These are phyloP conservation scores for Cladosporium sp. DNA, from an alignment of 2,329 filamentous ascomycete species.

Conservation along the genomic window DNA sequence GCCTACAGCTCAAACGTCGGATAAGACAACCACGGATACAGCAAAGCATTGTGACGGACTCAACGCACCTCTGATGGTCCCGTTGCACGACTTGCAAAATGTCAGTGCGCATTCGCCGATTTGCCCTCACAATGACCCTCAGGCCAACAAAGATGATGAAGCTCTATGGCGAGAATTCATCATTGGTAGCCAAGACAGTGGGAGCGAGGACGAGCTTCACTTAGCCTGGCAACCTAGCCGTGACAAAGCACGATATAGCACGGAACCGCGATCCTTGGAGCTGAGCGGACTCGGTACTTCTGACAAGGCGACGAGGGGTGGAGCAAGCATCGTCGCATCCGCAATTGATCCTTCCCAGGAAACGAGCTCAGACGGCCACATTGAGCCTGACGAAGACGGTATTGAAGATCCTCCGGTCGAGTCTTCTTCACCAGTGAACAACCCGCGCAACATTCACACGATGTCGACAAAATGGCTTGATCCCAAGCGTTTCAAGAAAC, in stretches of 20 bases:
- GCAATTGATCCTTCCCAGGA: not conserved
- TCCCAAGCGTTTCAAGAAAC: not conserved
- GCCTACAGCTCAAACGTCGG: too few relatives aligned
- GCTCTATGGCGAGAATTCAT: conserved; percentile 25
- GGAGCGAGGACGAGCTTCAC: conserved; percentile 11
- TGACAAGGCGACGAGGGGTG: conserved; percentile 11
- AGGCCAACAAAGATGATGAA: conserved; percentile 15
- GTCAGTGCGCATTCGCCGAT: not conserved
- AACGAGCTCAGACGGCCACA: not conserved
- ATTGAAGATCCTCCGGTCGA: not conserved
- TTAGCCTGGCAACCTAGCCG: conserved; percentile 1
- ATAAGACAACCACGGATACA: too few relatives aligned
- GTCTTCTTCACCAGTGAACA: not conserved
- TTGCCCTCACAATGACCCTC: not conserved
- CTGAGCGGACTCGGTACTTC: conserved; percentile 16
- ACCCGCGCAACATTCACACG: not conserved
- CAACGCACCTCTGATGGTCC: too few relatives aligned
- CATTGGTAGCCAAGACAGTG: conserved; percentile 18
- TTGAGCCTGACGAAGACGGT: not conserved
- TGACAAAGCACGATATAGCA: not conserved
- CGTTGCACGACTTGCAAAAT: too few relatives aligned
- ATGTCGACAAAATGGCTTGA: not conserved
- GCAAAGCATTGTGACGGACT: too few relatives aligned
- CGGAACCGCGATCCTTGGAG: conserved; percentile 12
- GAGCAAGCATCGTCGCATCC: not conserved